Base-by-base conservation (phyloP, 2,329 filamentous ascomycete genomes). In the Pseudopyricularia javanii region DNA sequence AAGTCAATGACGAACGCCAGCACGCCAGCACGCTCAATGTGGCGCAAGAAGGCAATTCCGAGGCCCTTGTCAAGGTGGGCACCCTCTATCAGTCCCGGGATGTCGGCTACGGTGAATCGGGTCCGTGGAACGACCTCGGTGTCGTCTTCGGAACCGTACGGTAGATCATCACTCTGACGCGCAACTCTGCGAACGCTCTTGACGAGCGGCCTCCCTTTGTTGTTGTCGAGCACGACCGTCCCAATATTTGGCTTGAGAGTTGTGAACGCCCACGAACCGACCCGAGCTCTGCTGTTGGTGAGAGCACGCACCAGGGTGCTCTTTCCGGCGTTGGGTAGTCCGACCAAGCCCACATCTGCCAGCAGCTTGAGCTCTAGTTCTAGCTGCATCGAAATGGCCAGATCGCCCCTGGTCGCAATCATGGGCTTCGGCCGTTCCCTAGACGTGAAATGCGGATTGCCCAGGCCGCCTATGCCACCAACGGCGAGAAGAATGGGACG, bases 211-310 rank as follows among this genome's bases (percentile, higher is more conserved):
- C 88, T 81, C 2, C 91, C 89, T 54, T 82, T 83, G 70, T 93
- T 80, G 64, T 91, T 81, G 66, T 98, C 93, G 11, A 98, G 78
- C 14, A 97, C 85, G 7, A 98, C 89, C 1, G 93, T 98, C 50
- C 93, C 93, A 53, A 98, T 94, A 60, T 95, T 61, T 3, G 93
- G 93, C 59, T 91, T 85, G 8, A 98, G 75, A 0, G 93, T 98
- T 3, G 93, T 98, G 66, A 98, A 98, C 9, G 90, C 91, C 93
- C 93, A 98, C 65, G 87, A 84, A 40, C 93, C 93, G 30, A 98
- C 83, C 37, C 93, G 81, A 2, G 93, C 88, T 55, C 90, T 85
- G 64, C 88, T 94, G 66, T 91, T 91, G 61, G 85, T 95, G 60
- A 98, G 72, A 3, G 91, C 85, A 17, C 93, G 83, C 15, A 97